A percentile compares a stretch with the other conserved stretches of the same genome.
Conservation (phyloP, 2,329 filamentous ascomycete genomes). For the Alternaria tenuissima region DNA sequence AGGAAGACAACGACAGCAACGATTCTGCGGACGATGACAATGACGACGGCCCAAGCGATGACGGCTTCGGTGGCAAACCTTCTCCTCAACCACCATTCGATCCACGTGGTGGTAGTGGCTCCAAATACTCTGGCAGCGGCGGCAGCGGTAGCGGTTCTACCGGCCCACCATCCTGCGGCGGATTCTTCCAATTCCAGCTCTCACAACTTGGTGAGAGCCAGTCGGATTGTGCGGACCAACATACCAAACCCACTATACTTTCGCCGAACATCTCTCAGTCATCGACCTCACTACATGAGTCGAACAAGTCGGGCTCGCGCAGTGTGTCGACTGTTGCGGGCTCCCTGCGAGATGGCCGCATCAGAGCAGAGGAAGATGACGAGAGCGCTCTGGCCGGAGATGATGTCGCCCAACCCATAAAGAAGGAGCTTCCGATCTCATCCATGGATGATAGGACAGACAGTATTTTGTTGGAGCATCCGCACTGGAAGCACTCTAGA, state of each 20-base stretch:
- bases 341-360: constrained; percentile 21
- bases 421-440: not conserved
- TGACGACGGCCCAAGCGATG: constrained; percentile 37
- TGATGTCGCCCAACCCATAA: constrained; percentile 39
- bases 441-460: not conserved
- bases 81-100: constrained; percentile 30
- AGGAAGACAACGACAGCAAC: constrained; percentile 33
- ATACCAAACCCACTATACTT: constrained; percentile 19
- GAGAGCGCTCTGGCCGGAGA: constrained; percentile 43
- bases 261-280: constrained; percentile 20
- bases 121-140: constrained; percentile 29
- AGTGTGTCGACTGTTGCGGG: constrained; percentile 4
- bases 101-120: constrained; percentile 26
- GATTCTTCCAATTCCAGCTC: constrained; percentile 47
- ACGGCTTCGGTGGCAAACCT: constrained; percentile 34
- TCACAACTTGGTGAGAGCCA: constrained; percentile 29
- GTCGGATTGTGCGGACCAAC: constrained; percentile 20
- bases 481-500: not conserved
- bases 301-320: not conserved
- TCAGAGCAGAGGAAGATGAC: constrained; percentile 34
- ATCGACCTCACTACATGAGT: constrained; percentile 7
- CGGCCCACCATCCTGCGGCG: constrained; percentile 24
- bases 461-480: constrained; percentile 1
- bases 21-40: constrained; percentile 39
- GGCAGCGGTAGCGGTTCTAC: constrained; percentile 23